A percentile compares a stretch with the other conserved stretches of the same genome.
phyloP scores from a whole-genome alignment of 2,329 filamentous ascomycete genomes.

The Clonostachys byssicola region DNA sequence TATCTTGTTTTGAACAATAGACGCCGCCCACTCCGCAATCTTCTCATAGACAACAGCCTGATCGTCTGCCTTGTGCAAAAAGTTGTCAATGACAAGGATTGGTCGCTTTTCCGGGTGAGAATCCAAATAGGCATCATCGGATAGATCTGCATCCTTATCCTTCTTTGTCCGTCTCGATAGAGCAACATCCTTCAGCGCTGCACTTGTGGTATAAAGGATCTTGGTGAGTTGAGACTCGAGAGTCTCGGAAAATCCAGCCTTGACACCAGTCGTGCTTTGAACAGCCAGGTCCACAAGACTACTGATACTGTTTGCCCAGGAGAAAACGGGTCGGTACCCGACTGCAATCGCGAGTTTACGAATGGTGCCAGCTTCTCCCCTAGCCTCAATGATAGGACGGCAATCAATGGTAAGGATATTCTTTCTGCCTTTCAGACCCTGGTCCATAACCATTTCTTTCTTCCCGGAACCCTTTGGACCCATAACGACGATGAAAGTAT shows the following conservation, averaged over 20 bases:
- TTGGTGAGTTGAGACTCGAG: conserved; percentile 85
- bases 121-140: conserved; percentile 84
- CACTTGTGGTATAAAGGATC: conserved; percentile 79
- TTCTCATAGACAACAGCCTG: conserved; percentile 67
- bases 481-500: conserved; percentile 92
- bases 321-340: conserved; percentile 90
- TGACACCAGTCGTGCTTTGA: conserved; percentile 89
- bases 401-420: conserved; percentile 87
- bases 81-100: conserved; percentile 89
- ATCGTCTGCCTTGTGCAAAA: conserved; percentile 73
- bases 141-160: conserved; percentile 68
- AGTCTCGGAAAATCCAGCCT: conserved; percentile 91
- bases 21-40: conserved; percentile 84
- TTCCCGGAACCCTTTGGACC: conserved; percentile 91
- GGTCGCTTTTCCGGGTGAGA: conserved; percentile 80
- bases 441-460: conserved; percentile 79
- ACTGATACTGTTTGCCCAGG: conserved; percentile 92
- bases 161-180: conserved; percentile 65
- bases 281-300: conserved; percentile 90
- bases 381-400: conserved; percentile 86
- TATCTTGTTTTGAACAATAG: conserved; percentile 79
- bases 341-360: conserved; percentile 75
- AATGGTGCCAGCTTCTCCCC: conserved; percentile 84
- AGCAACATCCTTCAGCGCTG: conserved; percentile 74
- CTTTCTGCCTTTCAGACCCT: conserved; percentile 70